phyloP scores from a whole-genome alignment of 208 protist genomes.

The Leishmania amazonensis region DNA sequence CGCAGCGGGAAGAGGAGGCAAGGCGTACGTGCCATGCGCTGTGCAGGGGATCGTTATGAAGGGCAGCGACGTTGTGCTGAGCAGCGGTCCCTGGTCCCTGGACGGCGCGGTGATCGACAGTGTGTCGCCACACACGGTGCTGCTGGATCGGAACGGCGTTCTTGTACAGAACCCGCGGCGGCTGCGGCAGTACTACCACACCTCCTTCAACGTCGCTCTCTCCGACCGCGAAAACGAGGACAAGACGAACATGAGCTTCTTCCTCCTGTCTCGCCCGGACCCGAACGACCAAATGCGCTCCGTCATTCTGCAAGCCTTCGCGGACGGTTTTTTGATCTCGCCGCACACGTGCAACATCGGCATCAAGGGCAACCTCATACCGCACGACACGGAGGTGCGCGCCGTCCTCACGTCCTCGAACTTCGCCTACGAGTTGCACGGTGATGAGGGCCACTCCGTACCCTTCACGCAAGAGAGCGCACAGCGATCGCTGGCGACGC shows the following conservation, averaged over 20 bases:
- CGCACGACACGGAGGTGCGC: constrained; percentile 18
- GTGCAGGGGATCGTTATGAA: constrained; percentile 21
- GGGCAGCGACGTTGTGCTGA: constrained; percentile 44
- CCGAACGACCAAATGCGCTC: constrained; percentile 11
- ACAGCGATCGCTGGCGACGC: constrained; percentile 29
- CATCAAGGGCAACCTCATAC: constrained; percentile 12
- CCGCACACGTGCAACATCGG: constrained; percentile 22
- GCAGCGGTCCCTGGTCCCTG: constrained; percentile 40
- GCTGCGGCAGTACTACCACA: constrained; percentile 20
- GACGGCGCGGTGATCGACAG: constrained; percentile 63
- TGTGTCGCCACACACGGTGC: constrained; percentile 48
- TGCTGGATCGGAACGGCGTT: constrained; percentile 36
- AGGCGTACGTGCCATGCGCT: not conserved
- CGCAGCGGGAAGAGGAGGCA: not conserved
- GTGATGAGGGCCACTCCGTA: constrained; percentile 46
- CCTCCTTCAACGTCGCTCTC: constrained; percentile 32
- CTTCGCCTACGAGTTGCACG: constrained; percentile 36
- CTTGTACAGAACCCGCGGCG: constrained; percentile 28
- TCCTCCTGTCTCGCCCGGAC: constrained; percentile 14
- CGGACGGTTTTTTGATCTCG: constrained; percentile 20
- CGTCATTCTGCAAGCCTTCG: constrained; percentile 26
- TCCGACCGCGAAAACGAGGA: constrained; percentile 10
- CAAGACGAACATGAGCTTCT: constrained; percentile 10
- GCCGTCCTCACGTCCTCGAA: constrained; percentile 5
- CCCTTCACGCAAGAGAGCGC: constrained; percentile 50